phyloP scores from a whole-genome alignment of 1,284 basidiomycete species.

The Ustilago shanxiensis region DNA sequence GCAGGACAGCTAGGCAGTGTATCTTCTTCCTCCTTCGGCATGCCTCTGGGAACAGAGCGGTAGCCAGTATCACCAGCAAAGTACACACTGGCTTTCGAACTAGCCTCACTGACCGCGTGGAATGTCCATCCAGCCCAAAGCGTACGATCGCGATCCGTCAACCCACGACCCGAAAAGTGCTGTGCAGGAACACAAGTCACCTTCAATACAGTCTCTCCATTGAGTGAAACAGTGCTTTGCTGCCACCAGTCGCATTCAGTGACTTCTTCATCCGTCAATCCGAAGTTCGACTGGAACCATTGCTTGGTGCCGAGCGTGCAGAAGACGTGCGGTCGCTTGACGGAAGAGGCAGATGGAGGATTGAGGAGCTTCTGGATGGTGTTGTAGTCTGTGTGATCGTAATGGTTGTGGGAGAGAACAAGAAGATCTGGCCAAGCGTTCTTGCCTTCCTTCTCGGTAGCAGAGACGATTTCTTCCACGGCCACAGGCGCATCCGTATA shows the following conservation, averaged over 20 bases:
- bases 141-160: constrained; percentile 49
- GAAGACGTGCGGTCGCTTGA: constrained; percentile 54
- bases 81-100: constrained; percentile 45
- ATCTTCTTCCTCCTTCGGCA: constrained; percentile 48
- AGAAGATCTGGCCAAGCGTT: constrained; percentile 57
- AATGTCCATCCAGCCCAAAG: constrained; percentile 62
- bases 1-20: constrained; percentile 54
- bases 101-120: constrained; percentile 18
- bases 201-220: constrained; percentile 21
- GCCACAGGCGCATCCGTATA: constrained; percentile 56
- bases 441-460: constrained; percentile 24
- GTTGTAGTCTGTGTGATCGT: constrained; percentile 60
- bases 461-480: constrained; percentile 43
- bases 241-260: constrained; percentile 66
- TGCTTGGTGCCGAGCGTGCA: constrained; percentile 54
- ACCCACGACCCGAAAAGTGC: constrained; percentile 50
- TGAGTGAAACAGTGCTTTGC: constrained; percentile 29
- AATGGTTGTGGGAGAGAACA: constrained; percentile 61
- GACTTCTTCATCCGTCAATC: constrained; percentile 34
- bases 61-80: constrained; percentile 63
- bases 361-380: constrained; percentile 51
- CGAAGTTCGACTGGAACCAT: constrained; percentile 54
- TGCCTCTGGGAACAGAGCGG: constrained; percentile 42
- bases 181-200: constrained; percentile 61
- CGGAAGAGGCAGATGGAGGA: constrained; percentile 13